Percentiles rank a stretch among this genome's conserved stretches.
Conservation (phyloP, 176 grass and related monocot species). For the Lolium rigidum region DNA sequence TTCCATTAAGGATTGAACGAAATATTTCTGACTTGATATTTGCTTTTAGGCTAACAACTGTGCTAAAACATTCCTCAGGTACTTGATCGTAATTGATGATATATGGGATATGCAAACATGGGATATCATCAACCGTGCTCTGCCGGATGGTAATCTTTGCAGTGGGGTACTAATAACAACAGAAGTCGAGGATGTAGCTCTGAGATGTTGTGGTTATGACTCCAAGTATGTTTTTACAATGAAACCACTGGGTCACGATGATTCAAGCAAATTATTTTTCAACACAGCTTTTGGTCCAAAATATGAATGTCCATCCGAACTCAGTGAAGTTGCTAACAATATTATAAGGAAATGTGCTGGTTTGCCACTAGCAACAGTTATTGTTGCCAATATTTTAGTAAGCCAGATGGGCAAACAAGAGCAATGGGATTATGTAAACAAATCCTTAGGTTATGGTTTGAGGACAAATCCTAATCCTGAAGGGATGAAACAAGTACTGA, state of each 20-base stretch:
- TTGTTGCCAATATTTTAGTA: background rate
- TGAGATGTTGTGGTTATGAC: conserved; percentile 35
- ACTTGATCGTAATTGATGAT: conserved; percentile 48
- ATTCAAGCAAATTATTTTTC: conserved; percentile 43
- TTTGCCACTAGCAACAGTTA: conserved; percentile 33
- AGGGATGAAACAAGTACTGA: conserved; percentile 37
- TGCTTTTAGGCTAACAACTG: background rate
- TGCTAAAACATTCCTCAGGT: conserved; percentile 28
- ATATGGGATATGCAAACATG: conserved; percentile 25
- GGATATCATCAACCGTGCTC: conserved; percentile 25
- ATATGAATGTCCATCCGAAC: conserved; percentile 14
- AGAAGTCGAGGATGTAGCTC: conserved; percentile 45
- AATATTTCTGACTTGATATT: background rate
- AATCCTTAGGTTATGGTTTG: conserved; percentile 20
- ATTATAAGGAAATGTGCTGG: conserved; percentile 41
- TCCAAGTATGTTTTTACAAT: conserved; percentile 24
- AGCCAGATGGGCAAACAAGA: background rate
- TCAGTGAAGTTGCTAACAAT: background rate
- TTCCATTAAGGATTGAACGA: background rate
- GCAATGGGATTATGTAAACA: conserved; percentile 23
- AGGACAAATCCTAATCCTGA: conserved; percentile 3
- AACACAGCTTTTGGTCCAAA: conserved; percentile 7
- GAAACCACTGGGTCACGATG: conserved; percentile 9
- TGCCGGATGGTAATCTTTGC: conserved; percentile 4
- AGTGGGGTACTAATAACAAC: conserved; percentile 37